A percentile compares a stretch with the other conserved stretches of the same genome.
Evolutionary conservation across 139 green algal species (phyloP).

Genomic region (Coccomyxa sp.): DNA sequence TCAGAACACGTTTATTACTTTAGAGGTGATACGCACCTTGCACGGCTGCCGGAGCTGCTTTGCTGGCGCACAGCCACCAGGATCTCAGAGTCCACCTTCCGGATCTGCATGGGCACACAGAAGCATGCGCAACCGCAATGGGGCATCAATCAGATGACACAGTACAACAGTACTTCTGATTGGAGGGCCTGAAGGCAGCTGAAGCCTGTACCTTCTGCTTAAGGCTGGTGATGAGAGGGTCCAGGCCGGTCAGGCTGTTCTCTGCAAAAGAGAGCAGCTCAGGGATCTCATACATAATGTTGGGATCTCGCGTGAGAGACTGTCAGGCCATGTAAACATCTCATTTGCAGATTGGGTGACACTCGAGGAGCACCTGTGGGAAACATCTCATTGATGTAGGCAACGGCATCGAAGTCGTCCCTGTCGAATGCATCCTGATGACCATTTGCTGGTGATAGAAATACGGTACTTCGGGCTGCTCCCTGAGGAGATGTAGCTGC

Average conservation of each 20-base stretch:
- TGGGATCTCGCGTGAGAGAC: no score
- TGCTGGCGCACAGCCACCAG: constrained; percentile 79
- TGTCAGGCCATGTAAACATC: no score
- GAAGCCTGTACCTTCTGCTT: constrained; percentile 46
- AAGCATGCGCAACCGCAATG: background rate
- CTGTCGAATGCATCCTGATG: constrained; percentile 59
- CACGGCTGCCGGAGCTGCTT: constrained; percentile 61
- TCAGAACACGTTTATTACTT: background rate
- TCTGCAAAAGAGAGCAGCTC: constrained; percentile 62
- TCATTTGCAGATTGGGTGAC: background rate
- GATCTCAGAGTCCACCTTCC: constrained; percentile 87
- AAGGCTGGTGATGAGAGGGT: constrained; percentile 73
- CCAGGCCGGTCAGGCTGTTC: constrained; percentile 67
- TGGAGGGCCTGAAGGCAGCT: background rate
- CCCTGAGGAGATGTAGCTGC: background rate
- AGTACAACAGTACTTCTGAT: background rate
- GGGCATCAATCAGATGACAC: background rate
- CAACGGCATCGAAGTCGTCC: constrained; percentile 69
- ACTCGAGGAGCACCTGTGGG: constrained; percentile 60
- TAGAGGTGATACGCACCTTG: constrained; percentile 25
- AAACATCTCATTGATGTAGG: constrained; percentile 87
- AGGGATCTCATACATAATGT: no score
- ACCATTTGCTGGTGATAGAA: background rate
- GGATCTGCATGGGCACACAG: constrained; percentile 51
- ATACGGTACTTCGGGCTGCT: background rate